These are phyloP conservation scores for Gastrolobium bilobum DNA, from an alignment of 306 rosid species.

Conservation along the genomic window DNA sequence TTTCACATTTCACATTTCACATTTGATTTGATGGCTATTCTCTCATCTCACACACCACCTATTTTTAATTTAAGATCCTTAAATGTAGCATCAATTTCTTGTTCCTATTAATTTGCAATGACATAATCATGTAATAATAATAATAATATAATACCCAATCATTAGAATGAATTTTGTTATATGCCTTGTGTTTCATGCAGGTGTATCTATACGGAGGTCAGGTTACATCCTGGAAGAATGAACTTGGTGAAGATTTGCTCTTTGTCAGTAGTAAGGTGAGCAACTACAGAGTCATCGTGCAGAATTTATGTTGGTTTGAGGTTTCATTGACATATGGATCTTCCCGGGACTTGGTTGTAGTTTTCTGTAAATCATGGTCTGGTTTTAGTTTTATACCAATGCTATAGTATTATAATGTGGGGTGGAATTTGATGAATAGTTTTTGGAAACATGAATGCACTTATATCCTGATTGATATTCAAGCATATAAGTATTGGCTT, in stretches of 20 bases:
- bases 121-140: not conserved
- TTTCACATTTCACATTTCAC: not conserved
- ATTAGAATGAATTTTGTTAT: conserved; percentile 1
- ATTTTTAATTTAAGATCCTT: conserved; percentile 20
- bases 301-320: not conserved
- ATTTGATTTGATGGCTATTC: not conserved
- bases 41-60: not conserved
- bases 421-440: not conserved
- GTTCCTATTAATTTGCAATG: not conserved
- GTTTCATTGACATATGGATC: not conserved
- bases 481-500: conserved; percentile 2
- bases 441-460: not conserved
- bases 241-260: conserved; percentile 76
- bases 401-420: not conserved
- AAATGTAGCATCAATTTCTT: not conserved
- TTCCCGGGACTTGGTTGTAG: not conserved
- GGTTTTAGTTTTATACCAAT: conserved; percentile 12
- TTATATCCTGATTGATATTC: not conserved
- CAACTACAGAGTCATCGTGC: not conserved
- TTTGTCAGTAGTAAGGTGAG: conserved; percentile 79
- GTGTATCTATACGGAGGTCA: conserved; percentile 80
- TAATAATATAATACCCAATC: not conserved
- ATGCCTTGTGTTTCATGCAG: conserved; percentile 46
- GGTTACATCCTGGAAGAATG: conserved; percentile 84
- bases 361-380: not conserved